Conservation (phyloP, 169 alveolate species). For the Plasmodium billcollinsi region DNA sequence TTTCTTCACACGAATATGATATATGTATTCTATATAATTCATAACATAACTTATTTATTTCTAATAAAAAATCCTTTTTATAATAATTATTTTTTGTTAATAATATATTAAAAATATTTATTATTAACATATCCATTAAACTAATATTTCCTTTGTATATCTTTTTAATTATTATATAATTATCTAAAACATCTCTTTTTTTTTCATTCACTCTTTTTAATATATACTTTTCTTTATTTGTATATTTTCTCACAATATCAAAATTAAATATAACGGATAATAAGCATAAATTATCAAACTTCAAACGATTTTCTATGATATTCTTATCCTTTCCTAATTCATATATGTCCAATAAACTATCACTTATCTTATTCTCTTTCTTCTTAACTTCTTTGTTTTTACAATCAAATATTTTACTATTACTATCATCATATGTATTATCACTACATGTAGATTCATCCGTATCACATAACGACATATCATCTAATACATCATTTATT, state of each 20-base stretch:
- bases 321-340: constrained; percentile 6
- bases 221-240: constrained; percentile 16
- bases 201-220: not conserved
- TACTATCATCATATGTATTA: not conserved
- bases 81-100: constrained; percentile 11
- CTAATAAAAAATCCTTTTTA: constrained; percentile 9
- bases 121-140: constrained; percentile 38
- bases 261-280: constrained; percentile 15
- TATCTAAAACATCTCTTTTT: not conserved
- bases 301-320: constrained; percentile 15
- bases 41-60: not conserved
- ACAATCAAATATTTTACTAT: not conserved
- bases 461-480: not conserved
- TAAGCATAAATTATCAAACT: not conserved
- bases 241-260: constrained; percentile 7
- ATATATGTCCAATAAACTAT: constrained; percentile 6
- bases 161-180: not conserved
- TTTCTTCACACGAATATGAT: not conserved
- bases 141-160: constrained; percentile 48
- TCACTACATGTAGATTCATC: not conserved
- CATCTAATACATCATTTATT: not conserved
- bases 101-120: constrained; percentile 47
- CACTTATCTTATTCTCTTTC: too few species aligned
- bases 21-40: not conserved
- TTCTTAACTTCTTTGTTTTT: constrained; percentile 27